Conservation (phyloP, 2,329 filamentous ascomycete genomes). For the Helotiales sp. region DNA sequence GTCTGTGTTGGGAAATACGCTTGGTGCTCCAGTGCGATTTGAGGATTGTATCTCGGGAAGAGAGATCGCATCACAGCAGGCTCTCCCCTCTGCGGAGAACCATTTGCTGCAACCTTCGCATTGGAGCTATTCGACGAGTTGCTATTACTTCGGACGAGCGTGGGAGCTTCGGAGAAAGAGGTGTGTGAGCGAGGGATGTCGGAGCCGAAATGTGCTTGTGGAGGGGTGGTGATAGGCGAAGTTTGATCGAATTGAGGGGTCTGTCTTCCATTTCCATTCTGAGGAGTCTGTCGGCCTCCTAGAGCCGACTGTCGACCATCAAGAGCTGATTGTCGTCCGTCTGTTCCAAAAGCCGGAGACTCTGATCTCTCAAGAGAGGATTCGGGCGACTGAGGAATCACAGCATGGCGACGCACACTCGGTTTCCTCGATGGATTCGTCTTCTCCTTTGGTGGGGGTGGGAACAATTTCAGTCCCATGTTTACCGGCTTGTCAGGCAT, state of each 20-base stretch:
- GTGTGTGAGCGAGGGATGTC: constrained; percentile 52
- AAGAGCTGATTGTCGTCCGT: constrained; percentile 32
- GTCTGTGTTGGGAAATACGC: constrained; percentile 71
- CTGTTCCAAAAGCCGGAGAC: constrained; percentile 32
- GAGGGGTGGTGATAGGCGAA: constrained; percentile 35
- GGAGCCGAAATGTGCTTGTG: constrained; percentile 35
- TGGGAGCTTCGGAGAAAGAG: constrained; percentile 56
- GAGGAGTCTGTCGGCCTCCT: constrained; percentile 25
- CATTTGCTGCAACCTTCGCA: constrained; percentile 50
- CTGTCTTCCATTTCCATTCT: constrained; percentile 21
- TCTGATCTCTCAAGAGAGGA: constrained; percentile 35
- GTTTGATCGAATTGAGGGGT: constrained; percentile 26
- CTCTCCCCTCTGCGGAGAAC: constrained; percentile 39
- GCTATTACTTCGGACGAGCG: constrained; percentile 55
- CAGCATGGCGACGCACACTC: constrained; percentile 36
- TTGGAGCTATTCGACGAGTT: constrained; percentile 60
- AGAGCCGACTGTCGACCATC: constrained; percentile 31
- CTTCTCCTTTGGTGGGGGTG: constrained; percentile 41
- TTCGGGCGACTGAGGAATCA: constrained; percentile 31
- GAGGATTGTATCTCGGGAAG: constrained; percentile 76
- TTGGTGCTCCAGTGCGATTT: constrained; percentile 68
- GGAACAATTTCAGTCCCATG: constrained; percentile 42
- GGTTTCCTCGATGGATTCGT: constrained; percentile 37
- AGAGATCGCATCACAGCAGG: constrained; percentile 66
- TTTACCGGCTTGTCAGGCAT: constrained; percentile 40